Conservation (phyloP, 2,329 filamentous ascomycete species). For the Pestalotiopsis sp. region DNA sequence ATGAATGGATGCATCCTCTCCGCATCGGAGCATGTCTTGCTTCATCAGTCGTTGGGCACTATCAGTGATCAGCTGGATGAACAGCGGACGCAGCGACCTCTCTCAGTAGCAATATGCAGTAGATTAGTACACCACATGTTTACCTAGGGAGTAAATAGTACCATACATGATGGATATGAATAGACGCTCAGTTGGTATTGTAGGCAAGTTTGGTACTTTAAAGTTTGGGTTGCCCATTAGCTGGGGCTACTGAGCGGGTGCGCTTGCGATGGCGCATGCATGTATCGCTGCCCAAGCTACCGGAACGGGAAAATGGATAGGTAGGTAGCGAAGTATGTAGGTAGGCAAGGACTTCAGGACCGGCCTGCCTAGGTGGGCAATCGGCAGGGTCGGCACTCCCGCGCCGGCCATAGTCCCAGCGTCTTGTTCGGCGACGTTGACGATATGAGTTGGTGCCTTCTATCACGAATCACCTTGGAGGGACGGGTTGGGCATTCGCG, state of each 20-base stretch:
- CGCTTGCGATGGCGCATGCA: not conserved
- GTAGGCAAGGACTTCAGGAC: too few relatives aligned
- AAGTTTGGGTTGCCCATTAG: not conserved
- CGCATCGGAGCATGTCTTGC: too few relatives aligned
- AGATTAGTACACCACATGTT: too few relatives aligned
- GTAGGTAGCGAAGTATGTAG: not conserved
- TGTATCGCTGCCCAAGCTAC: constrained; percentile 14
- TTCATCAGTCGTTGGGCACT: too few relatives aligned
- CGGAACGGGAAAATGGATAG: constrained; percentile 5
- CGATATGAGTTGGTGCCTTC: not conserved
- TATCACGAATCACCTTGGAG: not conserved
- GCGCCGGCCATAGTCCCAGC: too few relatives aligned
- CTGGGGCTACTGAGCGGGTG: not conserved
- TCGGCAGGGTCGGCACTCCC: not conserved
- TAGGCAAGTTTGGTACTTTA: not conserved
- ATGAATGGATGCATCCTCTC: too few relatives aligned
- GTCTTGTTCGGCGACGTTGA: too few relatives aligned
- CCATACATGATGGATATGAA: too few relatives aligned
- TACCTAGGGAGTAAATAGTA: too few relatives aligned
- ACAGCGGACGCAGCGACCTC: too few relatives aligned
- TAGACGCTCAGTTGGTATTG: not conserved
- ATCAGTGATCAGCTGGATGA: too few relatives aligned
- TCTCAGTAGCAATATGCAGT: too few relatives aligned
- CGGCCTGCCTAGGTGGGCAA: not conserved
- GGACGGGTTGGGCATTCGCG: not conserved